phyloP scores from a whole-genome alignment of 768 basidiomycete genomes.

The Sporobolomyces pararoseus region DNA sequence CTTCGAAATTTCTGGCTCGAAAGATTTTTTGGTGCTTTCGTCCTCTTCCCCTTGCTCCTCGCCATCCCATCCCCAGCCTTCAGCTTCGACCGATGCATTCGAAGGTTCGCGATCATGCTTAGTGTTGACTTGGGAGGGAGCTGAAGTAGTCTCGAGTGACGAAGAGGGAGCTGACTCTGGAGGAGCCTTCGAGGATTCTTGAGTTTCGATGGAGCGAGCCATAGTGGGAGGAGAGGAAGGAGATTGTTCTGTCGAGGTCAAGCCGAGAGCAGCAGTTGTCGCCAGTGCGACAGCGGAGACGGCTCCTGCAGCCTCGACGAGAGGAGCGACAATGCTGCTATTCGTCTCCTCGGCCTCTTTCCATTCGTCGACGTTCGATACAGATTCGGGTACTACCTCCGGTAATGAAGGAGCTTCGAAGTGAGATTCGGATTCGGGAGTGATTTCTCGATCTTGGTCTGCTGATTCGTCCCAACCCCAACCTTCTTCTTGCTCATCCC shows the following conservation, averaged over 20 bases:
- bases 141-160: neutral
- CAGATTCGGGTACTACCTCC: too few species aligned
- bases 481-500: neutral
- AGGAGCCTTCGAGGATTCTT: neutral
- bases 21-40: too few species aligned
- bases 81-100: conserved; percentile 2
- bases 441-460: neutral
- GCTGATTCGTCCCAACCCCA: conserved; percentile 21
- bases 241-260: neutral
- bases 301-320: conserved; percentile 4
- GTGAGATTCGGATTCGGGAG: neutral
- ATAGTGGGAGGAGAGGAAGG: neutral
- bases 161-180: neutral
- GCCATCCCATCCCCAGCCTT: conserved; percentile 30
- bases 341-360: neutral
- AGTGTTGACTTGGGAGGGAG: too few species aligned
- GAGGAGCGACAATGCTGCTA: neutral
- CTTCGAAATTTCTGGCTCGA: neutral
- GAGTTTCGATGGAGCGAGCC: neutral
- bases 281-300: neutral
- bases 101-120: neutral
- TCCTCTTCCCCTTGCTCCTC: neutral
- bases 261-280: neutral
- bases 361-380: neutral
- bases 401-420: neutral